Conservation (phyloP, 441 rosid genomes). For the Heliophila coronopifolia region DNA sequence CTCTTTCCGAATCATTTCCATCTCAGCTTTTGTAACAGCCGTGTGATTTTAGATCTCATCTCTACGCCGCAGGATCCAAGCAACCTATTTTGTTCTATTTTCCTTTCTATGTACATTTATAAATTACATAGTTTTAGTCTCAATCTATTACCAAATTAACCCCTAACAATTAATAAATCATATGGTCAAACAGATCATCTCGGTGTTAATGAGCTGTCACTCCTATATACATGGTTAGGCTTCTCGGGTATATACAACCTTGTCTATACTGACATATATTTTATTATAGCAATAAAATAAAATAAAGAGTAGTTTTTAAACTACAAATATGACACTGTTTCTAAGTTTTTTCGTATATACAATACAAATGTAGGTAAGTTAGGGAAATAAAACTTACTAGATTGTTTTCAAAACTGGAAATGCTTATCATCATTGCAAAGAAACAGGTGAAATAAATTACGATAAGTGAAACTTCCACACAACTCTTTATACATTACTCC, state of each 20-base stretch:
- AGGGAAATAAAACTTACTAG: neutral
- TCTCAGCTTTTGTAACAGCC: conserved; percentile 29
- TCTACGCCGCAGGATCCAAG: conserved; percentile 28
- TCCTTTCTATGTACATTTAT: neutral
- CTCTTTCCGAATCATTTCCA: conserved; percentile 29
- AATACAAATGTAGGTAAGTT: conserved; percentile 3
- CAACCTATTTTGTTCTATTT: conserved; percentile 11
- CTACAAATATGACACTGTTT: too few relatives aligned
- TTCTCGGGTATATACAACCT: neutral
- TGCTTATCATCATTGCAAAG: conserved; percentile 25
- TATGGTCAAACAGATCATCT: conserved; percentile 23
- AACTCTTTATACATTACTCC: conserved; percentile 22
- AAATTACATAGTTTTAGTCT: neutral
- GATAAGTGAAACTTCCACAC: conserved; percentile 28
- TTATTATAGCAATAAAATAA: too few relatives aligned
- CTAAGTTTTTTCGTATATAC: too few relatives aligned
- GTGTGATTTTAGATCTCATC: conserved; percentile 32
- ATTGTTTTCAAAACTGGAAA: conserved; percentile 5
- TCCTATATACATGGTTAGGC: neutral
- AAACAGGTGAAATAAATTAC: conserved; percentile 19
- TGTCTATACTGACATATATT: too few relatives aligned
- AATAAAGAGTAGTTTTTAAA: too few relatives aligned
- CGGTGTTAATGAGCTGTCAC: conserved; percentile 29
- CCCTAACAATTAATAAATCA: conserved; percentile 17
- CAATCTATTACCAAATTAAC: conserved; percentile 3